A percentile compares a stretch with the other conserved stretches of the same genome.
Evolutionary conservation across 306 rosid species (phyloP).

Genomic region (Inga oerstediana): DNA sequence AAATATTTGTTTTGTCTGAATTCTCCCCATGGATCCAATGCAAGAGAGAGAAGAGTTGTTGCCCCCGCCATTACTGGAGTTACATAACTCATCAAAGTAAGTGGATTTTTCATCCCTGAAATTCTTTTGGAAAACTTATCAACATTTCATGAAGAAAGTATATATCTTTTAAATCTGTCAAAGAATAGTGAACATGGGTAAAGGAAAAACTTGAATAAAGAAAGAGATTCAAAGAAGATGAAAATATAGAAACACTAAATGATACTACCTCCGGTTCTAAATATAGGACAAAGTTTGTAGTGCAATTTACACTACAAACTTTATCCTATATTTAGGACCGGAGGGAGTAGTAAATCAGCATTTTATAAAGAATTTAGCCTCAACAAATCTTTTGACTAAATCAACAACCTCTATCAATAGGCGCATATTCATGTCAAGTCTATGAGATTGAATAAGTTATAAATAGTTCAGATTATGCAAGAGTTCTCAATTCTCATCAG

Average conservation of each 20-base stretch:
- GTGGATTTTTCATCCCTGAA: constrained; percentile 90
- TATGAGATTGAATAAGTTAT: neutral
- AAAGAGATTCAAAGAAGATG: neutral
- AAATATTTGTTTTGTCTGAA: constrained; percentile 71
- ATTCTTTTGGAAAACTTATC: constrained; percentile 30
- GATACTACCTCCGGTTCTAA: too few species aligned
- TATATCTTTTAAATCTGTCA: constrained; percentile 6
- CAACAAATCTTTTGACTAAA: neutral
- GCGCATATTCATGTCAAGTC: neutral
- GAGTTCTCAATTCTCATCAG: neutral
- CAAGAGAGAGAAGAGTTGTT: constrained; percentile 76
- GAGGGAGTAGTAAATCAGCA: too few species aligned
- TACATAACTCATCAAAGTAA: constrained; percentile 87
- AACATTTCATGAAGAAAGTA: constrained; percentile 3
- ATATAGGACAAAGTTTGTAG: too few species aligned
- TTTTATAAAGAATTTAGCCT: constrained; percentile 19
- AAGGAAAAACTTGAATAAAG: neutral
- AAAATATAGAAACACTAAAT: constrained; percentile 2
- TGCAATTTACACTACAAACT: too few species aligned
- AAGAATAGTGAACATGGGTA: neutral
- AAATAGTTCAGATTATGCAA: constrained; percentile 3
- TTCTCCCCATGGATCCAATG: constrained; percentile 85
- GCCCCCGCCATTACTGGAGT: constrained; percentile 87
- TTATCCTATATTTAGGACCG: too few species aligned
- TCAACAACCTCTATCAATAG: neutral